phyloP scores from a whole-genome alignment of 768 basidiomycete species.

The Scleroderma citrinum region DNA sequence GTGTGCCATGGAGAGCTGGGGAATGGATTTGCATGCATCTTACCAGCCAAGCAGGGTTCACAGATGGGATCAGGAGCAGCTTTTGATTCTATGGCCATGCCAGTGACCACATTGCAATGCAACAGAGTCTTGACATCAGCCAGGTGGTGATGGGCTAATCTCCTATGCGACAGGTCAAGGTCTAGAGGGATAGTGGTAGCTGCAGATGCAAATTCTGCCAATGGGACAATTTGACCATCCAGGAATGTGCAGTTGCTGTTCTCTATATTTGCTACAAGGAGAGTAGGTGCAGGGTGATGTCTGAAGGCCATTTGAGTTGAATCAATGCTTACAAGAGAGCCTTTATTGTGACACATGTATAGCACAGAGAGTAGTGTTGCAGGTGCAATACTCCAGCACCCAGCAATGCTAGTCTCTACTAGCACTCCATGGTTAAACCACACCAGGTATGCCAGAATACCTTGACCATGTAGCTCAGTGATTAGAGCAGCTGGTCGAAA shows the following conservation, averaged over 20 bases:
- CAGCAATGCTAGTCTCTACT: too few relatives aligned
- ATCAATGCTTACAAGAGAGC: conserved; percentile 6
- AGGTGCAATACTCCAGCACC: too few relatives aligned
- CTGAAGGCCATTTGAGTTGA: background rate
- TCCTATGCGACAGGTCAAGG: conserved; percentile 18
- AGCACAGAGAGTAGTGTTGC: conserved; percentile 14
- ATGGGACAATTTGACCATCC: conserved; percentile 10
- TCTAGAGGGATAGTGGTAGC: conserved; percentile 6
- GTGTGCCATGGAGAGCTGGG: conserved; percentile 7
- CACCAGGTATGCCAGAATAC: too few relatives aligned
- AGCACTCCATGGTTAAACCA: too few relatives aligned
- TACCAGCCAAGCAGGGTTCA: conserved; percentile 15
- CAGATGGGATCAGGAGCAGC: conserved; percentile 12
- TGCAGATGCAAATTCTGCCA: conserved; percentile 2
- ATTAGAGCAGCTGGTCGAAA: too few relatives aligned
- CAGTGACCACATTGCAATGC: conserved; percentile 9
- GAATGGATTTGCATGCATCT: conserved; percentile 17
- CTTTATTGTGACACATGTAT: conserved; percentile 3
- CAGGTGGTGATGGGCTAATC: conserved; percentile 15
- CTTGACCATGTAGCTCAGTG: too few relatives aligned
- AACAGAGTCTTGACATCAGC: conserved; percentile 5
- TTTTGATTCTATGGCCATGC: conserved; percentile 6
- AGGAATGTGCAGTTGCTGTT: conserved; percentile 4
- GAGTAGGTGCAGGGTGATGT: background rate
- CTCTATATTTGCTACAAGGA: conserved; percentile 9